Evolutionary conservation across 2,329 filamentous ascomycete species (phyloP), one percentile per base, ranked within the genome.

Genomic region (Pseudocercospora macadamiae): DNA sequence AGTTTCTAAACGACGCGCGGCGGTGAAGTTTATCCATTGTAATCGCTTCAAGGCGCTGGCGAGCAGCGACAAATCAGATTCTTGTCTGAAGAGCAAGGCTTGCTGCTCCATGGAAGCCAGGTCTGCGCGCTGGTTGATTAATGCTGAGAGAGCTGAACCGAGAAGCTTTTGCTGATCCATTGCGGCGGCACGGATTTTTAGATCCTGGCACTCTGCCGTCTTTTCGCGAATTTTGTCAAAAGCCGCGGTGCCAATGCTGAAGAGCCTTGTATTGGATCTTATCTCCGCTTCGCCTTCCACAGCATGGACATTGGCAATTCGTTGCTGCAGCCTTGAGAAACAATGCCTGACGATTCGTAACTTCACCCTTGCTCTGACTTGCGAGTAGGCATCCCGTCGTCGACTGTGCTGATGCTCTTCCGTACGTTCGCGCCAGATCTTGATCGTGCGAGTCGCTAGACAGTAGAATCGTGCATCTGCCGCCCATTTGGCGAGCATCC

Each of bases 21-120:
- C 73, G 37, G 84, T 82, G 72, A 86, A 86, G 2, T 83, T 73
- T 6, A 79, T 79, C 72, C 85, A 82, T 54, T 82, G 83, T n/a
- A 86, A 72, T 65, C 80, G 83, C 67, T 82, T 83, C 57, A 86
- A 73, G 21, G 76, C 77, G 12, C 73, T 73, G 9, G 76, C 75
- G 12, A 82, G 79, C 3, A 78, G 71, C 21, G 77, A 72, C 10
- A 82, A 76, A 3, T 79, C 72, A 39, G 78, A 79, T 57, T 81
- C 75, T 23, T 79, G 76, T 51, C 77, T 69, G 32, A 83, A 74
- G 1, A 74, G 70, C 2, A 74, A 59, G 10, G 83, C 83, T 66
- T 80, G 76, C 21, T 77, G 54, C 2, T 76, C 69, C 55, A 76
- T 62, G 0, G 64, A 63, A 6, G 21, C 34, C 5, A 68, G 14